These are phyloP conservation scores for Lipomyces sp. DNA, from an alignment of 805 yeast genomes.

Conservation along the genomic window DNA sequence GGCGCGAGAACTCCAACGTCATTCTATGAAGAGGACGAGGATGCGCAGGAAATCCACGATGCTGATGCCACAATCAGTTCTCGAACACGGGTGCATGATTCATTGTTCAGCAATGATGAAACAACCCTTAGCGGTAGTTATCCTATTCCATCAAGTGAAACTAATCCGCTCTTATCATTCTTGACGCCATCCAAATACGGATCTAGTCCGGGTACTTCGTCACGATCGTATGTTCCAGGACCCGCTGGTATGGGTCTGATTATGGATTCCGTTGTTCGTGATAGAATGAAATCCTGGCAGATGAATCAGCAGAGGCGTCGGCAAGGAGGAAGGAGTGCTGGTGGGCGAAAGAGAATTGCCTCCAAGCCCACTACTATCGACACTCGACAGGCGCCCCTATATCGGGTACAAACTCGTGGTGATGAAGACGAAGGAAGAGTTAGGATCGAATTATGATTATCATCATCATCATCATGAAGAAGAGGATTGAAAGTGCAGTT, in stretches of 20 bases:
- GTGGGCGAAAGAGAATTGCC: background rate
- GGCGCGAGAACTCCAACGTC: conserved; percentile 34
- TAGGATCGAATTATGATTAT: too few species aligned
- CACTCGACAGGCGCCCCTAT: conserved; percentile 11
- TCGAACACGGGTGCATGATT: conserved; percentile 8
- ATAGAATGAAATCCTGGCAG: conserved; percentile 33
- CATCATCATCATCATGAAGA: background rate
- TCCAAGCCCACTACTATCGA: conserved; percentile 13
- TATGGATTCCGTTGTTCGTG: conserved; percentile 37
- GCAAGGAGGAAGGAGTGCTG: background rate
- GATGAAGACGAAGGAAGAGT: background rate
- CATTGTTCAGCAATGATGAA: background rate
- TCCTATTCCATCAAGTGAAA: background rate
- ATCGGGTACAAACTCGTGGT: conserved; percentile 5
- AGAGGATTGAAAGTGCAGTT: background rate
- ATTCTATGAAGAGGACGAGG: conserved; percentile 33
- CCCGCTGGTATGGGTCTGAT: conserved; percentile 34
- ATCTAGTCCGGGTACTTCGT: conserved; percentile 31
- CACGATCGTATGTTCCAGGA: conserved; percentile 35
- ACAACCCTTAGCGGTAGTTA: background rate
- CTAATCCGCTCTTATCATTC: conserved; percentile 9
- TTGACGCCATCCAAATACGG: conserved; percentile 6
- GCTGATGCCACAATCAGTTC: conserved; percentile 16
- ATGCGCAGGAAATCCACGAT: conserved; percentile 33
- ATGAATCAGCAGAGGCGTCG: conserved; percentile 15